Evolutionary conservation across 2,329 filamentous ascomycete species (phyloP).

Genomic region (Xylariaceae sp.): DNA sequence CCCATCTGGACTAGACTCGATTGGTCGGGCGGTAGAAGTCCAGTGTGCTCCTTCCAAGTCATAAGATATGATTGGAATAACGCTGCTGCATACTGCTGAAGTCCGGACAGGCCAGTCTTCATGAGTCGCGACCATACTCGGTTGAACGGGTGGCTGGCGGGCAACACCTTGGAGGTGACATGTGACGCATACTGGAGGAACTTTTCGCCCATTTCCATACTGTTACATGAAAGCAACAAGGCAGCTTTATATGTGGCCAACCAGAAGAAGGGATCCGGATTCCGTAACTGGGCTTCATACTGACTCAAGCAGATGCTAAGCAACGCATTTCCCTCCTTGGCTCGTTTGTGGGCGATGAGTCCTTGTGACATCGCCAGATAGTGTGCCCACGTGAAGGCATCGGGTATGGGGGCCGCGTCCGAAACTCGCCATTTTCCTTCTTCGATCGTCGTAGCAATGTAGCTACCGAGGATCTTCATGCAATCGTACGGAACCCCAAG

Average conservation of each 20-base stretch:
- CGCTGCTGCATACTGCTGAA: conserved; percentile 23
- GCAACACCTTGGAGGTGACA: conserved; percentile 25
- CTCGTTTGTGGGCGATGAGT: conserved; percentile 28
- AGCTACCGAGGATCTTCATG: conserved; percentile 28
- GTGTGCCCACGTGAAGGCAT: conserved; percentile 30
- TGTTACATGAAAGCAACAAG: conserved; percentile 25
- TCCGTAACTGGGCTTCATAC: conserved; percentile 26
- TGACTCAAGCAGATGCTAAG: conserved; percentile 28
- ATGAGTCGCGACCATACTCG: conserved; percentile 28
- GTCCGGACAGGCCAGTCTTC: conserved; percentile 24
- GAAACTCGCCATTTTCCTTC: conserved; percentile 25
- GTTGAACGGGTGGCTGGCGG: conserved; percentile 27
- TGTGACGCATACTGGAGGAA: conserved; percentile 29
- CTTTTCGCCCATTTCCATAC: conserved; percentile 22
- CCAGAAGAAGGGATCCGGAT: conserved; percentile 31
- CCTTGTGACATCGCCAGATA: conserved; percentile 29
- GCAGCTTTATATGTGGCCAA: conserved; percentile 29
- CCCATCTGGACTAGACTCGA: conserved; percentile 25
- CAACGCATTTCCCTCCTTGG: conserved; percentile 27
- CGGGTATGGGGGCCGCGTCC: conserved; percentile 21
- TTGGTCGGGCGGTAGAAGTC: conserved; percentile 18
- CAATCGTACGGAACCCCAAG: conserved; percentile 27
- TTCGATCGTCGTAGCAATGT: conserved; percentile 25
- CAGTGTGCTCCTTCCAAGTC: conserved; percentile 25
- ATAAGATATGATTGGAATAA: conserved; percentile 28